Base-by-base conservation (phyloP, 352 stramenopile species). In the Globisporangium irregulare region DNA sequence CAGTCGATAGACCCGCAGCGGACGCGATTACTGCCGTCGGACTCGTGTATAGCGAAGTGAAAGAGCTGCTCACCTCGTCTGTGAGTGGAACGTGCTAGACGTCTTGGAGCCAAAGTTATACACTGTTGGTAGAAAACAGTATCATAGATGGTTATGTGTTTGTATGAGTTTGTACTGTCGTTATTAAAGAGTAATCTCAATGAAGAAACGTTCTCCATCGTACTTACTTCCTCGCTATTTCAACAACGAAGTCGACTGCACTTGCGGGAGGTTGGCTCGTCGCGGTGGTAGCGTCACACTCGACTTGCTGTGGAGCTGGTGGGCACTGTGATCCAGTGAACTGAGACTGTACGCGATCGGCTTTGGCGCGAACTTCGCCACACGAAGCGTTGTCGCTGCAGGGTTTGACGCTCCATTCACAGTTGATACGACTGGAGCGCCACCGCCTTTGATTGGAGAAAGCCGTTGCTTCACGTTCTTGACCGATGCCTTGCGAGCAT, bases 31-130 rank as follows among this genome's bases (percentile, higher is more conserved):
- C 79, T 10, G 65, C 64, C 7, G 71, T 85, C n/a, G 77, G 79
- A 24, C 70, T 87, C 25, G 68, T 73, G 24, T 87, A 87, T 60
- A 43, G 54, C 2, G 75, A 87, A 56, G 76, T 87, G 36, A 67
- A 78, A 22, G 64, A 72, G 38, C 69, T 64, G 14, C 64, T 69
- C 41, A 58, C 41, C 1, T 57, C 64, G 27, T 69, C 64, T 2
- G 15, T 69, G 24, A 63, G 24, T 24, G 63, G 54, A 8, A 12
- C 54, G 6, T 69, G 63, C 54, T 69, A 59, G 32, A 50, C 1
- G 6, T 8, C 20, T 9, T 4, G 14, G n/a, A 1, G 24, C 20
- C 7, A 25, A 50, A 34, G 29, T 6, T 18, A 7, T 27, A 62
- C 27, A 61, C 29, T 61, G 32, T 50, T 50, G 41, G 22, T 61